Conservation (phyloP, 352 stramenopile genomes). For the Albugo candida region DNA sequence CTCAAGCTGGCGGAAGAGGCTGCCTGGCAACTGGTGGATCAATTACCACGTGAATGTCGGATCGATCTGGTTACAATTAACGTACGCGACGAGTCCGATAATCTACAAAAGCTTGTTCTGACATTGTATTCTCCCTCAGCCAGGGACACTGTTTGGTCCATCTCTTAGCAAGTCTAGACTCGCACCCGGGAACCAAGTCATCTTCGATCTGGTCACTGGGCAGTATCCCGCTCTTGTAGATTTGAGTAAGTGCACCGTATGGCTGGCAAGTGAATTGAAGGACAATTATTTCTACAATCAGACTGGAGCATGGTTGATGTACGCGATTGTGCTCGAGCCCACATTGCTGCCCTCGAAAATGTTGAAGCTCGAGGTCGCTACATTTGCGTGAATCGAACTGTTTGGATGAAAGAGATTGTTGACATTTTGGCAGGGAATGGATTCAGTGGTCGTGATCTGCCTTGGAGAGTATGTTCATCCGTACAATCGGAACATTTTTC, state of each 20-base stretch:
- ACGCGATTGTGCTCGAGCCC: slow-evolving; percentile 56
- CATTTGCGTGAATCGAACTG: slow-evolving; percentile 65
- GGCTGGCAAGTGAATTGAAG: background rate
- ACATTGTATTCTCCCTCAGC: slow-evolving; percentile 12
- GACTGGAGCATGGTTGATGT: slow-evolving; percentile 78
- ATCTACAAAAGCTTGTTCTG: background rate
- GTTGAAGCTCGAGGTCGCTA: slow-evolving; percentile 66
- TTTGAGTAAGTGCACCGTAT: slow-evolving; percentile 33
- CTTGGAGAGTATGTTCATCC: slow-evolving; percentile 25
- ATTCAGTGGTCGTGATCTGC: slow-evolving; percentile 72
- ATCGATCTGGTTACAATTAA: slow-evolving; percentile 81
- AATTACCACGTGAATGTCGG: slow-evolving; percentile 52
- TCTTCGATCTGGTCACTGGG: slow-evolving; percentile 72
- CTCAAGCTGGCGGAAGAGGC: slow-evolving; percentile 76
- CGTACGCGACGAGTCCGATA: slow-evolving; percentile 13
- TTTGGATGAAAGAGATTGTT: slow-evolving; percentile 81
- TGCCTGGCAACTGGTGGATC: slow-evolving; percentile 74
- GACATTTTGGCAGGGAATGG: slow-evolving; percentile 68
- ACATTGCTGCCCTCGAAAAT: slow-evolving; percentile 69
- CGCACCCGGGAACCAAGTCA: slow-evolving; percentile 64
- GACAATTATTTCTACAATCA: slow-evolving; percentile 7
- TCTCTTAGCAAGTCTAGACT: slow-evolving; percentile 71
- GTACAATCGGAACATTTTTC: background rate
- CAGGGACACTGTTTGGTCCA: slow-evolving; percentile 63
- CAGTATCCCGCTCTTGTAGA: slow-evolving; percentile 76